Evolutionary conservation across 805 yeast genomes (phyloP).

Genomic region (Ascoidea asiatica): DNA sequence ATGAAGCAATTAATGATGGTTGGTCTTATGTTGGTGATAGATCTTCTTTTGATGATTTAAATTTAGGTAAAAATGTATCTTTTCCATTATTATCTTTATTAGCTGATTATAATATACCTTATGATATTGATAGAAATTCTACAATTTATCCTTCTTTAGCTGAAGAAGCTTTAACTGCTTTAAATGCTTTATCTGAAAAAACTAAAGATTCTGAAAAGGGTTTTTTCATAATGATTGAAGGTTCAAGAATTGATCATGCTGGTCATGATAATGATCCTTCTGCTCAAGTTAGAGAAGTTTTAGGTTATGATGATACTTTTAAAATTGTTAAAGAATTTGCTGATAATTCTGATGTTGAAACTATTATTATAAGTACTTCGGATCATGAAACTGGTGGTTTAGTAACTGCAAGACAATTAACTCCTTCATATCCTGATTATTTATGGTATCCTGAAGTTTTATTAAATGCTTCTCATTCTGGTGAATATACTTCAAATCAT

Average conservation of each 20-base stretch:
- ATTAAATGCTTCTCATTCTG: constrained; percentile 57
- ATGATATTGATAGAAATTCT: constrained; percentile 59
- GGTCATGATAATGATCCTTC: constrained; percentile 92
- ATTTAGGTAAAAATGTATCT: constrained; percentile 47
- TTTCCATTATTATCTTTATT: constrained; percentile 70
- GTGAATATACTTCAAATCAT: constrained; percentile 49
- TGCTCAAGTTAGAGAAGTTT: constrained; percentile 83
- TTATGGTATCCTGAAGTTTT: constrained; percentile 77
- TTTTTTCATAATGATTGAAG: constrained; percentile 78
- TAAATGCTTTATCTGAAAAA: constrained; percentile 52
- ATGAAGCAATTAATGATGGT: constrained; percentile 47
- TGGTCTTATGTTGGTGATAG: constrained; percentile 54
- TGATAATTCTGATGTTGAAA: constrained; percentile 55
- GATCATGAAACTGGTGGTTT: constrained; percentile 96
- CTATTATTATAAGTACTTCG: constrained; percentile 68
- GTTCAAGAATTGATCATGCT: constrained; percentile 90
- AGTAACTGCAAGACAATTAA: constrained; percentile 70
- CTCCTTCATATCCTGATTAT: constrained; percentile 66
- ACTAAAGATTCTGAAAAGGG: constrained; percentile 67
- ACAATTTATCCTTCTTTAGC: constrained; percentile 58
- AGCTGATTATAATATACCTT: constrained; percentile 72
- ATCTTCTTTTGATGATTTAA: constrained; percentile 40
- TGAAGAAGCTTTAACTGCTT: constrained; percentile 66
- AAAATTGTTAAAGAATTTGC: constrained; percentile 60
- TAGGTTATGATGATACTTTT: constrained; percentile 79